Base-by-base conservation (phyloP, 257 asterid species). In the Catharanthus roseus region DNA sequence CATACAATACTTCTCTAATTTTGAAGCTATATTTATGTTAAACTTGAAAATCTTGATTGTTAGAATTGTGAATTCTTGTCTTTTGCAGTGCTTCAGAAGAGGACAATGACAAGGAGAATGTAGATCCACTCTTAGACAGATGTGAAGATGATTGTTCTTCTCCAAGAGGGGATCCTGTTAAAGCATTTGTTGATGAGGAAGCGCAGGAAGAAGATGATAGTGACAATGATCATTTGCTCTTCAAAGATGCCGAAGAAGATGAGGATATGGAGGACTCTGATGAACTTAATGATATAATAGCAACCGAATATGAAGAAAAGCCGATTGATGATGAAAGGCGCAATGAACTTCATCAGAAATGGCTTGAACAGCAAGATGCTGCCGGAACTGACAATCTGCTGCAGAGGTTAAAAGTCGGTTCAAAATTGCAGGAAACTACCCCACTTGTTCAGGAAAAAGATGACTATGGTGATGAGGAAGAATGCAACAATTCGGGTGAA, bases 361-460 rank as follows among this genome's bases (percentile, higher is more conserved):
- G 99, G 99, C 99, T 93, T 77, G 96, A 89, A 78, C 97, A 88
- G 75, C 97, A 91, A 84, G 99, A 93, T 87, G 97, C 95, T 42
- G 88, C 89, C 19, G 97, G 97, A 83, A 93, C 99, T 70, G 93
- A 91, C 70, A 82, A 87, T 77, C 88, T 93, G 75, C 74, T 93
- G 78, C 95, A 93, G 81, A 84, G 79, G 78, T 74, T 93, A 67
- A 91, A 87, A 71, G 85, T 82, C 74, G 85, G 87, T 58, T 70
- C 84, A 3, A 82, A 74, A 73, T 80, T 84, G 53, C 76, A 70
- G 73, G 93, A 88, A 24, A 68, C 80, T 38, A 72, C 79, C 51
- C 79, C 83, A 74, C 71, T 53, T 19, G 89, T 69, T 50, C 81
- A 81, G 68, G 91, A 86, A 71, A 63, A 76, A 74, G 90, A 82